Conservation (phyloP, 345 rosid genomes). For the Gossypium sturtianum region DNA sequence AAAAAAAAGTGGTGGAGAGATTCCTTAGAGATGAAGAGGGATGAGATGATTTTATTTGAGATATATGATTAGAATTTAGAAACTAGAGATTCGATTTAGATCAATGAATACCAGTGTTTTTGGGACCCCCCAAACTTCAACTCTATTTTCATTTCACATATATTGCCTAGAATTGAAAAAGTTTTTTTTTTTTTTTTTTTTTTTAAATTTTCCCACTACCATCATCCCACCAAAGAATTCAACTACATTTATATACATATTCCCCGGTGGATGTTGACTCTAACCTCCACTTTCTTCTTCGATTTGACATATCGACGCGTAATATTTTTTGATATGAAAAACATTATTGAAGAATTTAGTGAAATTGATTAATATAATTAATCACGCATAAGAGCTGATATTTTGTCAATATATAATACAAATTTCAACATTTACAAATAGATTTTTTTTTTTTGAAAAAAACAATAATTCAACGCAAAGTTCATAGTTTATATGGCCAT, state of each 20-base stretch:
- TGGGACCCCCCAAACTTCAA: slow-evolving; percentile 27
- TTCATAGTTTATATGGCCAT: too few species aligned
- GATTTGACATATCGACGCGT: slow-evolving; percentile 30
- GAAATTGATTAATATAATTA: too few species aligned
- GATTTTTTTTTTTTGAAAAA: too few species aligned
- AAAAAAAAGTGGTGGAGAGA: slow-evolving; percentile 11
- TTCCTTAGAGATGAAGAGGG: slow-evolving; percentile 23
- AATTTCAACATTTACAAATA: too few species aligned
- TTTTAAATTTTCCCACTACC: slow-evolving; percentile 18
- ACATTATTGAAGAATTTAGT: too few species aligned
- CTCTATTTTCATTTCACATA: neutral
- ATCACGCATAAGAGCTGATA: too few species aligned
- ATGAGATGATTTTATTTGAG: neutral
- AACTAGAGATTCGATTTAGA: slow-evolving; percentile 33
- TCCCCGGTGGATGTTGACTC: slow-evolving; percentile 15
- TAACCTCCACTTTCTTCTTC: slow-evolving; percentile 15
- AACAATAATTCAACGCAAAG: too few species aligned
- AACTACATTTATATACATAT: neutral
- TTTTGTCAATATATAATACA: too few species aligned
- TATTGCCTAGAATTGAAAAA: slow-evolving; percentile 24
- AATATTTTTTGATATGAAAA: neutral
- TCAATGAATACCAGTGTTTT: slow-evolving; percentile 19
- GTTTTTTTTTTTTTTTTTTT: neutral
- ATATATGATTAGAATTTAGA: neutral
- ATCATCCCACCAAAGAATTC: slow-evolving; percentile 23